Conservation (phyloP, 257 asterid genomes). For the Orobanche coerulescens region DNA sequence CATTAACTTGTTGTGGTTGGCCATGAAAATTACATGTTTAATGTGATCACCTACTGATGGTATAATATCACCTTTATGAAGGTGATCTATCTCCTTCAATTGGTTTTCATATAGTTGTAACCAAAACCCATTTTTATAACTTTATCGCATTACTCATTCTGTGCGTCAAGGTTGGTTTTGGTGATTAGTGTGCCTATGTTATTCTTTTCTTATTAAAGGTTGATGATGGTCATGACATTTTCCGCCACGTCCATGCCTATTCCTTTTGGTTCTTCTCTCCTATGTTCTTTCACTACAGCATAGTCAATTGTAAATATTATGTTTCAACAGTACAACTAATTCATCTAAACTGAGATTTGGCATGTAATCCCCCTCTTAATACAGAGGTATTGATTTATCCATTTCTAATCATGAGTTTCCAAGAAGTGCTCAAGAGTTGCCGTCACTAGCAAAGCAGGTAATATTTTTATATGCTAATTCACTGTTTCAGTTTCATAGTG, state of each 20-base stretch:
- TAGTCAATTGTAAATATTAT: background rate
- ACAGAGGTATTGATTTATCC: conserved; percentile 62
- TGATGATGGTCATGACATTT: background rate
- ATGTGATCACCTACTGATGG: background rate
- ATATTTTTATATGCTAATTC: background rate
- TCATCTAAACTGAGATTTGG: background rate
- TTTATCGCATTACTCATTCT: background rate
- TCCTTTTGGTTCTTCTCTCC: background rate
- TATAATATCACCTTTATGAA: background rate
- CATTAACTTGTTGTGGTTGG: background rate
- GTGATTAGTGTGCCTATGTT: background rate
- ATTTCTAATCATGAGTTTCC: conserved; percentile 50
- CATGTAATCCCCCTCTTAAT: background rate
- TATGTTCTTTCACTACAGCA: background rate
- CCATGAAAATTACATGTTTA: background rate
- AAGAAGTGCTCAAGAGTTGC: conserved; percentile 41
- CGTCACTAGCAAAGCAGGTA: conserved; percentile 54
- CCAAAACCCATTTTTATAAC: background rate
- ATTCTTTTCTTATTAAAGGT: background rate
- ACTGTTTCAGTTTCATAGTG: background rate
- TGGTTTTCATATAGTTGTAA: background rate
- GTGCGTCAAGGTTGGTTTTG: background rate
- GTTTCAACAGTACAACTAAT: background rate
- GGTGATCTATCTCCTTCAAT: background rate
- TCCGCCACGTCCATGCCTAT: background rate